Conservation (phyloP, 2,329 filamentous ascomycete genomes). For the Ophiostoma ulmi region DNA sequence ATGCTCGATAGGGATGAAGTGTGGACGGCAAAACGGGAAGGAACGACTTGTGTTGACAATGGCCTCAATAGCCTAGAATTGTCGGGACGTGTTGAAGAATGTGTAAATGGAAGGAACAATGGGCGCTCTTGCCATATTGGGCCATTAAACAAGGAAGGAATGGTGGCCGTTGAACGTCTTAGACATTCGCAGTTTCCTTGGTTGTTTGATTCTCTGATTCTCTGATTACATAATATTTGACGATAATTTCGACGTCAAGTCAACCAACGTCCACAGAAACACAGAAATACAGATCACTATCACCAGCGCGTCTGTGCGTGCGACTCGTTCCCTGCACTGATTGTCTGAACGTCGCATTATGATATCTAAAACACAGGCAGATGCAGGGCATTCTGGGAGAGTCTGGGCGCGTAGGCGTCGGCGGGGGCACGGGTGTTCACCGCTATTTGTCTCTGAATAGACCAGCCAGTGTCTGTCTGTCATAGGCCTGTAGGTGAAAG, state of each 20-base stretch:
- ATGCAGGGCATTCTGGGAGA: conserved; percentile 1
- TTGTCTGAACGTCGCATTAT: background rate
- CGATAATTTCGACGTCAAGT: background rate
- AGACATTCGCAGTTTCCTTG: background rate
- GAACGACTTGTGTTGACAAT: background rate
- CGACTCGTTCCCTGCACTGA: background rate
- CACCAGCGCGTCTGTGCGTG: background rate
- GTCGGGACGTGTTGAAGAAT: background rate
- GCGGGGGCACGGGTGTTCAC: conserved; percentile 13
- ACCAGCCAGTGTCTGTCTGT: background rate
- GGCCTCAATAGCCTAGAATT: background rate
- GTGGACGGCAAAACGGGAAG: background rate
- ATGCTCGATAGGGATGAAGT: background rate
- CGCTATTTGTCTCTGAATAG: conserved; percentile 3
- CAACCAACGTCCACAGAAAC: background rate
- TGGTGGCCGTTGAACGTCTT: conserved; percentile 8
- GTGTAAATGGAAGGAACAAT: background rate
- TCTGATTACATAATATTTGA: conserved; percentile 10
- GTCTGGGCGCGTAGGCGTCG: background rate
- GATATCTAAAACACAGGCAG: conserved; percentile 2
- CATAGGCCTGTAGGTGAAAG: background rate
- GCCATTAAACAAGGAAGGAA: background rate
- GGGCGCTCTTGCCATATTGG: background rate
- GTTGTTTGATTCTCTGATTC: background rate
- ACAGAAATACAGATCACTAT: background rate